Conservation (phyloP, 768 basidiomycete species). For the Lactifluus subvellereus region DNA sequence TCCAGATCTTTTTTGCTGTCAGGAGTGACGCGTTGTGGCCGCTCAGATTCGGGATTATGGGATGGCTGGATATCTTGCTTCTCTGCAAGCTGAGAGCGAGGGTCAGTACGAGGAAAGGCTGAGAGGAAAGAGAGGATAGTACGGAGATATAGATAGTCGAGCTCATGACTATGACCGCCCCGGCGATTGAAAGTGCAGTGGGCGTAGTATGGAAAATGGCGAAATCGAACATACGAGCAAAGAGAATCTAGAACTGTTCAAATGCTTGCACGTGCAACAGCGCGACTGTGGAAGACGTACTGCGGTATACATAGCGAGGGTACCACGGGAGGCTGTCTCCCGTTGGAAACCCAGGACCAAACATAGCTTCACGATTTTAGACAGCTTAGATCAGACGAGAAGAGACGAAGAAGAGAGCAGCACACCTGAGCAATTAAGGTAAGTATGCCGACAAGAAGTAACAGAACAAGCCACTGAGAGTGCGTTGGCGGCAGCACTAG, state of each 20-base stretch:
- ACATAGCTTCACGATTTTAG: constrained; percentile 35
- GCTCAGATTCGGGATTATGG: neutral
- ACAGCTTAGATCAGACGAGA: neutral
- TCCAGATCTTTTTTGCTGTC: neutral
- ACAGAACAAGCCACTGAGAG: constrained; percentile 40
- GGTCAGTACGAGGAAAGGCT: neutral
- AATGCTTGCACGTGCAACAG: neutral
- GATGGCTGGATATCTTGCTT: constrained; percentile 8
- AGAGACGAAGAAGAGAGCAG: neutral
- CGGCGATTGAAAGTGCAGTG: constrained; percentile 52
- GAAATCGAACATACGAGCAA: constrained; percentile 57
- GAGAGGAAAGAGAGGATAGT: constrained; percentile 27
- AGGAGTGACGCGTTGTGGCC: neutral
- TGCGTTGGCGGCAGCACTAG: constrained; percentile 38
- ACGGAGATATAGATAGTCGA: constrained; percentile 65
- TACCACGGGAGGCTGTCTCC: constrained; percentile 58
- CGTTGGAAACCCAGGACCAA: constrained; percentile 58
- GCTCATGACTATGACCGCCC: constrained; percentile 57
- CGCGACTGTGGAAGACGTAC: constrained; percentile 30
- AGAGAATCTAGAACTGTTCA: constrained; percentile 49
- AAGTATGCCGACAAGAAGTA: constrained; percentile 47
- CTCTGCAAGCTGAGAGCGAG: neutral
- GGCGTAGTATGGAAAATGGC: constrained; percentile 59
- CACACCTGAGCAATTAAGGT: constrained; percentile 45
- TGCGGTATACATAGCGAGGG: constrained; percentile 56